Conservation (phyloP, 2,329 filamentous ascomycete species). For the Cladosporium cucumerinum region DNA sequence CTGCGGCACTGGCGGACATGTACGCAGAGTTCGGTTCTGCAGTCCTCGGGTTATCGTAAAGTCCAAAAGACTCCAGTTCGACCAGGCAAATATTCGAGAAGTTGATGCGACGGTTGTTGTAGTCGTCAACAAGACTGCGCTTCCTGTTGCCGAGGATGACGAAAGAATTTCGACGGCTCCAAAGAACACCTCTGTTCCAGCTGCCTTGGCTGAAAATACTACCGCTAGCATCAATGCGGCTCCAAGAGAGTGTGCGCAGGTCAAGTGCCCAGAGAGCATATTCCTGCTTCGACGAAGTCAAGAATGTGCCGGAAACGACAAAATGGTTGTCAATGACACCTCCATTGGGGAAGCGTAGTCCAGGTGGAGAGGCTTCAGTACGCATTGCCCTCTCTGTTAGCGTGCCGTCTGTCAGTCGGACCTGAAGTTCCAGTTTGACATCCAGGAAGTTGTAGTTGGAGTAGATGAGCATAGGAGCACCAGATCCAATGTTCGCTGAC, state of each 20-base stretch:
- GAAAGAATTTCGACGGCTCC: slow-evolving; percentile 91
- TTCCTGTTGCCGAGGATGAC: slow-evolving; percentile 93
- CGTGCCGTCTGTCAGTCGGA: slow-evolving; percentile 78
- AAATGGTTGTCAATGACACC: slow-evolving; percentile 95
- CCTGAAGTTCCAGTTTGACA: slow-evolving; percentile 90
- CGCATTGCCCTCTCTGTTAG: slow-evolving; percentile 87
- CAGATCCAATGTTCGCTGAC: slow-evolving; percentile 36
- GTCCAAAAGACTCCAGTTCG: slow-evolving; percentile 91
- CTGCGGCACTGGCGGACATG: slow-evolving; percentile 72
- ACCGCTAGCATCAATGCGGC: slow-evolving; percentile 88
- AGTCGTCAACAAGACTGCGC: slow-evolving; percentile 91
- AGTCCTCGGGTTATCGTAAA: slow-evolving; percentile 91
- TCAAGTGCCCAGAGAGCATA: slow-evolving; percentile 97
- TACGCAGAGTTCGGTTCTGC: slow-evolving; percentile 76
- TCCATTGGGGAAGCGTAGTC: slow-evolving; percentile 90
- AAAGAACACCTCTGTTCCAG: slow-evolving; percentile 93
- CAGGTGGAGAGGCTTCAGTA: slow-evolving; percentile 80
- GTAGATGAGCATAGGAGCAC: slow-evolving; percentile 84
- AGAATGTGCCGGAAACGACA: slow-evolving; percentile 93
- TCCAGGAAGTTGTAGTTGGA: slow-evolving; percentile 99
- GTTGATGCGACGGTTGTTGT: slow-evolving; percentile 96
- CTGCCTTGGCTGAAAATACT: slow-evolving; percentile 95
- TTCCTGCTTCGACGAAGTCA: slow-evolving; percentile 97
- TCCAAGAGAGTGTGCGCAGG: slow-evolving; percentile 84
- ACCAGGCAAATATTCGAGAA: slow-evolving; percentile 97